A percentile compares a stretch with the other conserved stretches of the same genome.
Evolutionary conservation across 768 basidiomycete species (phyloP).

Genomic region (Tricholoma hemisulphureum): DNA sequence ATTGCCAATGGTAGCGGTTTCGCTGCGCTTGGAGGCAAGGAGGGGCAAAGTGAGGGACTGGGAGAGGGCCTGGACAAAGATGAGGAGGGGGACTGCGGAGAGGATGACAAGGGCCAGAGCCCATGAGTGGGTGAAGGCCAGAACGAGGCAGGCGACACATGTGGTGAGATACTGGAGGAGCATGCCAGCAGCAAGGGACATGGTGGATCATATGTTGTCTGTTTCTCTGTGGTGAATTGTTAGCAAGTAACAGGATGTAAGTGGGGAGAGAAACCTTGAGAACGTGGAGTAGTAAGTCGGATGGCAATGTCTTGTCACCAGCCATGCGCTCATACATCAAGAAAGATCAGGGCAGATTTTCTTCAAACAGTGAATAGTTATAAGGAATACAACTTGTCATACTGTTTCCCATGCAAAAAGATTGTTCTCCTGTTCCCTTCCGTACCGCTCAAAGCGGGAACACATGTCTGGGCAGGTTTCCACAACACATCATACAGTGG

Average conservation of each 20-base stretch:
- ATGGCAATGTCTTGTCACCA: too few relatives aligned
- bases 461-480: too few relatives aligned
- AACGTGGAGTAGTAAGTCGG: too few relatives aligned
- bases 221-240: slow-evolving; percentile 90
- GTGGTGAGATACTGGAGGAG: slow-evolving; percentile 82
- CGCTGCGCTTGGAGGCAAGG: slow-evolving; percentile 61
- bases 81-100: slow-evolving; percentile 79
- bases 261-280: slow-evolving; percentile 2
- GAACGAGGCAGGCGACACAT: slow-evolving; percentile 70
- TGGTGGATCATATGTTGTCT: slow-evolving; percentile 86
- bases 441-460: too few relatives aligned
- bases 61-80: slow-evolving; percentile 72
- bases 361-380: too few relatives aligned
- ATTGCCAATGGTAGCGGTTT: slow-evolving; percentile 71
- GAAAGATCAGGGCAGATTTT: too few relatives aligned
- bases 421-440: too few relatives aligned
- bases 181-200: slow-evolving; percentile 75
- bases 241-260: too few relatives aligned
- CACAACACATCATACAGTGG: too few relatives aligned
- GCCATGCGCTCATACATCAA: too few relatives aligned
- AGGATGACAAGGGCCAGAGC: slow-evolving; percentile 90
- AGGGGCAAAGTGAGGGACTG: slow-evolving; percentile 69
- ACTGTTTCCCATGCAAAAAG: too few relatives aligned
- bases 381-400: too few relatives aligned
- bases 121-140: slow-evolving; percentile 81